Evolutionary conservation across 495 filamentous ascomycete species (phyloP).

Genomic region (Trichoderma gamsii): DNA sequence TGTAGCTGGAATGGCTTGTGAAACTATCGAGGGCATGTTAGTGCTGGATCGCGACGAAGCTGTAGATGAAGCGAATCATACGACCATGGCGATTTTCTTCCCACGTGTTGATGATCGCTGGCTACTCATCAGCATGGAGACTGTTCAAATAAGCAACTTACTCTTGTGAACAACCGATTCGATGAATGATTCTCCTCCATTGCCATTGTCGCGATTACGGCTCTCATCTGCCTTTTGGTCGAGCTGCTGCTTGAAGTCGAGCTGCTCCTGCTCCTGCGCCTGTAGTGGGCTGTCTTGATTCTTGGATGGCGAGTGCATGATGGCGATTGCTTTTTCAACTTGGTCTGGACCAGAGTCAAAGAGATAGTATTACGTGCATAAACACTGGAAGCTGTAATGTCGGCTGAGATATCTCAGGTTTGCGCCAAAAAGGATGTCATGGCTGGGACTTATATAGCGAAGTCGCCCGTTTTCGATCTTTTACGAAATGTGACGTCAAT

Average conservation of each 20-base stretch:
- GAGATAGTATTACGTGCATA: not conserved
- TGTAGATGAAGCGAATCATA: not conserved
- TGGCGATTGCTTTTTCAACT: not conserved
- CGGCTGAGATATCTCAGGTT: not conserved
- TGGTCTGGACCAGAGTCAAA: not conserved
- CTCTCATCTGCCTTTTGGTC: slow-evolving; percentile 23
- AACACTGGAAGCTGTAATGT: not conserved
- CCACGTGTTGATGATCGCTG: not conserved
- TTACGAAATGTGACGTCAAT: not conserved
- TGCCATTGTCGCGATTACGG: not conserved
- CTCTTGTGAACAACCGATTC: slow-evolving; percentile 26
- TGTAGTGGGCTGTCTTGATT: not conserved
- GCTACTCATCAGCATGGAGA: not conserved
- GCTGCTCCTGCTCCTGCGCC: not conserved
- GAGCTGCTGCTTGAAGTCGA: slow-evolving; percentile 25
- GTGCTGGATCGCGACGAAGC: not conserved
- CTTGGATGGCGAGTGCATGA: not conserved
- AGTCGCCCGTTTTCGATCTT: not conserved
- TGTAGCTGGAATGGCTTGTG: not conserved
- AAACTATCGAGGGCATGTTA: not conserved
- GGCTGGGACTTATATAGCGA: not conserved
- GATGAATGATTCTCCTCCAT: slow-evolving; percentile 1
- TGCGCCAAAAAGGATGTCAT: not conserved
- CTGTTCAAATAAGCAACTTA: slow-evolving; percentile 2
- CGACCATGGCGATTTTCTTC: not conserved